Evolutionary conservation across 2,329 filamentous ascomycete genomes (phyloP), one percentile per base, ranked within the genome.

Genomic region (Teratosphaeria epicoccoides): DNA sequence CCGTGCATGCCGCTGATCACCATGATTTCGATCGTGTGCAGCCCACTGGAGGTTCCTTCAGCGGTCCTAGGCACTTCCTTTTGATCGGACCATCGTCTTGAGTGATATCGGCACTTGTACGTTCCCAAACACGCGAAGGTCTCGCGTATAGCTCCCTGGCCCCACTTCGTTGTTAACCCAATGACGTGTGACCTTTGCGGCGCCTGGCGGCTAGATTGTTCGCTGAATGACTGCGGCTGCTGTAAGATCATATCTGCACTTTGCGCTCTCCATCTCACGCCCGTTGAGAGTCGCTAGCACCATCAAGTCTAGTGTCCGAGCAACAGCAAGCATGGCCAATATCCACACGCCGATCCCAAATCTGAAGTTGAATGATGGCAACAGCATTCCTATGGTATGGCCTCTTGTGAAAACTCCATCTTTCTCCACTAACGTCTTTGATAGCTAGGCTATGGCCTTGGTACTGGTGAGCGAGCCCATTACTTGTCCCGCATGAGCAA

Each of bases 301-400:
- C 22, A 24, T 10, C 9, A 24, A 12, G 7, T 12, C 44, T 46
- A n/a, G n/a, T 3, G 9, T 24, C 22, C 22, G n/a, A 17, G 6
- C 25, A 24, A 11, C 47, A 20, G 47, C 51, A n/a, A 58, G 47
- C 40, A 63, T 64, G 63, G 61, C 63, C 33, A 58, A 64, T 46
- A 64, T 65, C 29, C 60, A 62, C 52, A 63, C 54, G 4, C 70
- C 70, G 1, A 84, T 78, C 37, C 82, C 82, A 1, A 72, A 68
- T 50, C 67, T 88, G 50, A 86, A 84, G 70, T 74, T 90, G 52
- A 87, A 86, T 59, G 84, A 90, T 71, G 85, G 84, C 55, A 79
- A 80, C 55, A 77, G 80, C 52, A 86, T 90, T 49, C 86, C 86
- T 10, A 76, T 85, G 74, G 81, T 84, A 70, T 55, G 73, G 40